Conservation (phyloP, 2,329 filamentous ascomycete genomes). For the Penicillium occitanis region DNA sequence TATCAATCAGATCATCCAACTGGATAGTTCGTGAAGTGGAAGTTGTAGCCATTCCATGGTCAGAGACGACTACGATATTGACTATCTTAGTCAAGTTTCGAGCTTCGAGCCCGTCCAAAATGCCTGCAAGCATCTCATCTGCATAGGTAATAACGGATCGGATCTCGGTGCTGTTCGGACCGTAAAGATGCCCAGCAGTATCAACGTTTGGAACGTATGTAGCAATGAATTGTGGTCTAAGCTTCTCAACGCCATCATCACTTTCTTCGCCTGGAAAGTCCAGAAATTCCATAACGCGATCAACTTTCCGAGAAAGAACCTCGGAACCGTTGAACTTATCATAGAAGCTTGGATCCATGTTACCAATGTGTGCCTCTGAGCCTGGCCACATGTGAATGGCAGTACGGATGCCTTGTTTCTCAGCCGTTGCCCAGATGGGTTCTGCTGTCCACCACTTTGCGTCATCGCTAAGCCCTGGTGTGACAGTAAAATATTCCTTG, state of each 20-base stretch:
- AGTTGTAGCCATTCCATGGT: slow-evolving; percentile 97
- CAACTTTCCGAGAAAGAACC: slow-evolving; percentile 70
- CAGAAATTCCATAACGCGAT: slow-evolving; percentile 75
- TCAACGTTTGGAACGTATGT: slow-evolving; percentile 96
- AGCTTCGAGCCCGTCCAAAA: slow-evolving; percentile 73
- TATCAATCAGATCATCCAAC: slow-evolving; percentile 83
- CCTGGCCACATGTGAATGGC: slow-evolving; percentile 99
- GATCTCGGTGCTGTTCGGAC: slow-evolving; percentile 94
- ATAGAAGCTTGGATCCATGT: slow-evolving; percentile 73
- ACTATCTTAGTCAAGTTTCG: slow-evolving; percentile 87
- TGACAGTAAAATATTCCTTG: slow-evolving; percentile 80
- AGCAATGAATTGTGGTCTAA: slow-evolving; percentile 85
- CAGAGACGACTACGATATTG: slow-evolving; percentile 93
- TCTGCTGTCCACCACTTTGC: slow-evolving; percentile 94
- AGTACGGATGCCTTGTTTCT: slow-evolving; percentile 72
- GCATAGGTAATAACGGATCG: slow-evolving; percentile 72
- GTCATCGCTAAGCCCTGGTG: slow-evolving; percentile 71
- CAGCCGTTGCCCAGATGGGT: slow-evolving; percentile 90
- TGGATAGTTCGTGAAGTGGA: slow-evolving; percentile 77
- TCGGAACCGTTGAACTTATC: slow-evolving; percentile 84
- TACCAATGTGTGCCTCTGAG: slow-evolving; percentile 79
- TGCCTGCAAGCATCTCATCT: slow-evolving; percentile 74
- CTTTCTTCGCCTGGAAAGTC: slow-evolving; percentile 75
- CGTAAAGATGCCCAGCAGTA: slow-evolving; percentile 78
- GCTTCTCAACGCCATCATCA: slow-evolving; percentile 50